Evolutionary conservation across 2,329 filamentous ascomycete species (phyloP).

Genomic region (Penicillium sp.): DNA sequence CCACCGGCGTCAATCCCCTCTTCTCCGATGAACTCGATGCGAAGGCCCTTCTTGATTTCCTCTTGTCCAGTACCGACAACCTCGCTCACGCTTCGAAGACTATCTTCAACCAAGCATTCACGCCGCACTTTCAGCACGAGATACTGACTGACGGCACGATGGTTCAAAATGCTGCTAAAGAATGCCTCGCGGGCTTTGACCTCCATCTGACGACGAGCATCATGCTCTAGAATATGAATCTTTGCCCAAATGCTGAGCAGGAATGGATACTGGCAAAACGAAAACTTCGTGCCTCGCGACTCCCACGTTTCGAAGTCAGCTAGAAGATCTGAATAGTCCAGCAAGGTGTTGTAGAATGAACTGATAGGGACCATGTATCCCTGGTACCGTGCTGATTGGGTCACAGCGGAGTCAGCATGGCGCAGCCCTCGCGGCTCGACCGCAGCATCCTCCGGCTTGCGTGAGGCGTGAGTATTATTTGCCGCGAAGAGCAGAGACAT

Average conservation of each 20-base stretch:
- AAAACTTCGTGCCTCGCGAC: slow-evolving; percentile 68
- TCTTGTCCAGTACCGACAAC: slow-evolving; percentile 76
- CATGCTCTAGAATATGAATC: slow-evolving; percentile 84
- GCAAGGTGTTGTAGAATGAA: slow-evolving; percentile 81
- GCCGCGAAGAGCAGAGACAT: slow-evolving; percentile 79
- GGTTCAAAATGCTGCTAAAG: slow-evolving; percentile 80
- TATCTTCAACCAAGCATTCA: slow-evolving; percentile 86
- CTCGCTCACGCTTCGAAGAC: slow-evolving; percentile 78
- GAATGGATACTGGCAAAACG: slow-evolving; percentile 91
- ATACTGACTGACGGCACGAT: slow-evolving; percentile 71
- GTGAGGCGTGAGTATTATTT: slow-evolving; percentile 59
- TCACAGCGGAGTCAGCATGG: slow-evolving; percentile 41
- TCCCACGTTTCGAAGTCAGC: slow-evolving; percentile 89
- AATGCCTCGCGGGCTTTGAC: slow-evolving; percentile 84
- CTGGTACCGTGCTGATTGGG: slow-evolving; percentile 48
- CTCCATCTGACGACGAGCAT: slow-evolving; percentile 85
- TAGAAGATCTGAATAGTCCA: slow-evolving; percentile 83
- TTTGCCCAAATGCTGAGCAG: slow-evolving; percentile 90
- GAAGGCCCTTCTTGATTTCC: slow-evolving; percentile 85
- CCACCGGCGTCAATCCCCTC: slow-evolving; percentile 90
- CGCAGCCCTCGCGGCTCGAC: slow-evolving; percentile 31
- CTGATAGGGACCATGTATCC: slow-evolving; percentile 74
- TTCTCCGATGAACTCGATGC: slow-evolving; percentile 82
- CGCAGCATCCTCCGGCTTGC: slow-evolving; percentile 36
- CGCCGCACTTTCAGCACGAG: slow-evolving; percentile 74